Conservation (phyloP, 1,284 basidiomycete species). For the Ganoderma sinense region DNA sequence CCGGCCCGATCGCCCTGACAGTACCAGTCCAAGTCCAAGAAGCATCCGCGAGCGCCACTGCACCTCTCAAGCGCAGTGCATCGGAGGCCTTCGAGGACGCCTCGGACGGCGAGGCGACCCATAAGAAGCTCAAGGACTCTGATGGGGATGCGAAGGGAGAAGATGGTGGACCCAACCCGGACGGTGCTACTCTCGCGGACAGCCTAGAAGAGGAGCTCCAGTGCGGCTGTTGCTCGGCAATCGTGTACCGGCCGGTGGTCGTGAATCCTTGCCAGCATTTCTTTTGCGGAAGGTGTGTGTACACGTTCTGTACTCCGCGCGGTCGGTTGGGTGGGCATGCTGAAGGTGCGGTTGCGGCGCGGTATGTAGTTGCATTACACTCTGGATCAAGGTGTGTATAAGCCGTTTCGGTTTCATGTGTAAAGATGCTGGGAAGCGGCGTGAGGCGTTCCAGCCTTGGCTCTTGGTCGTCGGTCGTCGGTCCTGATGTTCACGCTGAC, state of each 20-base stretch:
- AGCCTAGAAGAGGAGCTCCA: conserved; percentile 76
- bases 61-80: conserved; percentile 64
- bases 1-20: conserved; percentile 19
- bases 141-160: conserved; percentile 32
- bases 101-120: conserved; percentile 51
- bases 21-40: conserved; percentile 12
- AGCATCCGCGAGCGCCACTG: conserved; percentile 28
- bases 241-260: conserved; percentile 79
- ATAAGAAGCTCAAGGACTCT: conserved; percentile 58
- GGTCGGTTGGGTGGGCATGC: background rate
- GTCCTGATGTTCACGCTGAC: background rate
- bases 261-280: conserved; percentile 85
- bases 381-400: conserved; percentile 75
- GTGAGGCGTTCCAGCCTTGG: background rate
- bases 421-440: background rate
- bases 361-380: conserved; percentile 65
- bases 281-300: conserved; percentile 80
- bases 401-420: conserved; percentile 38
- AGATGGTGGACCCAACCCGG: conserved; percentile 28
- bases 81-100: conserved; percentile 63
- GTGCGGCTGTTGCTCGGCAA: conserved; percentile 82
- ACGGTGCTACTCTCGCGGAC: conserved; percentile 54
- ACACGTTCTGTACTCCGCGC: background rate
- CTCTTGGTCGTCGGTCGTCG: background rate
- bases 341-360: conserved; percentile 10